Percentiles rank a stretch among this genome's conserved stretches.
Conservation (phyloP, 305 asterid genomes). For the Solanum chacoense region DNA sequence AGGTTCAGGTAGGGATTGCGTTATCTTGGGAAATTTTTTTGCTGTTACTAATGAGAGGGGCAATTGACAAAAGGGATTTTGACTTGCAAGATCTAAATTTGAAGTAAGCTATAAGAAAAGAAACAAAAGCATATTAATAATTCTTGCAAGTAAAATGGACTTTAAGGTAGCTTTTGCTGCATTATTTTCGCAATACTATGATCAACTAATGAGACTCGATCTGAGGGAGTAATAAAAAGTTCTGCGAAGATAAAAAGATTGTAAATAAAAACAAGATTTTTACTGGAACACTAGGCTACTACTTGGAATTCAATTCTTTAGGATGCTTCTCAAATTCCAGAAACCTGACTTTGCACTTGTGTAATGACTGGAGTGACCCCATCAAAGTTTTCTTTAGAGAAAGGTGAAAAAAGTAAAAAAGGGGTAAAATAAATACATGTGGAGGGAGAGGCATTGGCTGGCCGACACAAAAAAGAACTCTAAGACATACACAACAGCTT, state of each 20-base stretch:
- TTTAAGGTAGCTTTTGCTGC: not conserved
- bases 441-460: not conserved
- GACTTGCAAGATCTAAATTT: constrained; percentile 20
- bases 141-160: not conserved
- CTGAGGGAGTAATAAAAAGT: not conserved
- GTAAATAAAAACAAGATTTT: not conserved
- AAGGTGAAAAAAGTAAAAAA: not conserved
- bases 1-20: constrained; percentile 22
- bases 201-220: not conserved
- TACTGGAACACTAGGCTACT: not conserved
- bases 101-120: not conserved
- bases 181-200: not conserved
- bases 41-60: not conserved
- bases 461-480: not conserved
- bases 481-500: not conserved
- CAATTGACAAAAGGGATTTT: constrained; percentile 7
- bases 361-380: not conserved
- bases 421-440: not conserved
- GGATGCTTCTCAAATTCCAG: constrained; percentile 30
- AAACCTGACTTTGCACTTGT: constrained; percentile 18
- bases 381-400: not conserved
- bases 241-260: not conserved
- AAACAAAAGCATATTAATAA: not conserved
- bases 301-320: not conserved
- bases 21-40: constrained; percentile 7